Base-by-base conservation (phyloP, 164 flowering plant species). In the Hamamelis virginiana region DNA sequence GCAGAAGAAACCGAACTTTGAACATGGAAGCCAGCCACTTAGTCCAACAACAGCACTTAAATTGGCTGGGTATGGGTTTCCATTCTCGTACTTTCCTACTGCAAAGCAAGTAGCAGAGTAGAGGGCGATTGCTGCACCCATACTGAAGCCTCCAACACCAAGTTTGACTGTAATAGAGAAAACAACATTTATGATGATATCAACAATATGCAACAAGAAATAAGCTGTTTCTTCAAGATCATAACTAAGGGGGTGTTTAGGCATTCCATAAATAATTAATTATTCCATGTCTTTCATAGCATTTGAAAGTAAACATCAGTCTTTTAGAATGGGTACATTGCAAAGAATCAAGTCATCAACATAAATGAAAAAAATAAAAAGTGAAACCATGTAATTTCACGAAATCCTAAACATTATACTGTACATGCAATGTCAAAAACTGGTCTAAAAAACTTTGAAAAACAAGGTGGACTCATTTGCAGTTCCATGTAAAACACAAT, bases 1-100 rank as follows among this genome's bases (percentile, higher is more conserved):
- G 18, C 45, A 18, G 62, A 68, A 33, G 63, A 57, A 69, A 26
- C n/a, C 80, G 14, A 44, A 83, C 84, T 75, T 83, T 71, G 86
- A 25, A 72, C 86, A 81, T n/a, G 84, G 86, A 79, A 83, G 86
- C 86, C 86, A 83, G 59, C 86, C 81, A 75, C 86, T 81, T n/a
- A 83, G 63, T 48, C 83, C 86, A 23, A 83, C 74, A 64, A 75
- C 83, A 59, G 80, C 81, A 74, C 77, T 77, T 46, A 83, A 33
- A 45, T 77, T 71, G 53, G 80, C 69, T 9, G 79, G 77, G 41
- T 77, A 81, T 18, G 75, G 69, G 23, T 79, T 74, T 50, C 83
- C 80, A 74, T 83, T 81, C 27, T 69, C 77, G 70, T 66, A 77
- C 48, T 81, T 77, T 65, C 85, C 82, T 4, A 10, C 19, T 33